These are phyloP conservation scores for Globisporangium iwayamae DNA, from an alignment of 352 stramenopile species.

Conservation along the genomic window DNA sequence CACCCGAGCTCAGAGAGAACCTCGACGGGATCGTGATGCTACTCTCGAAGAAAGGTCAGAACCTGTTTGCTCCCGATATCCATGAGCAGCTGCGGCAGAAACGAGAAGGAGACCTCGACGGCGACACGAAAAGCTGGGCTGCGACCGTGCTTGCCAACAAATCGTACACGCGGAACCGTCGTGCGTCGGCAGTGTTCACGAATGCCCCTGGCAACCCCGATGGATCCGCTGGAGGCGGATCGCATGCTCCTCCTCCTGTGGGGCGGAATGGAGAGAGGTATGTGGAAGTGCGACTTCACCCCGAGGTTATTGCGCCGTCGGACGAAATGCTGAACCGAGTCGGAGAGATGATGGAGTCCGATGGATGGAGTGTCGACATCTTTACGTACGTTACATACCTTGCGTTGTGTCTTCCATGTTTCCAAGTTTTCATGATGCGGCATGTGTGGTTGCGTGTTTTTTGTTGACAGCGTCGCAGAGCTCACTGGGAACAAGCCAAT, in stretches of 20 bases:
- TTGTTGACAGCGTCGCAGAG: conserved; percentile 40
- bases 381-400: conserved; percentile 40
- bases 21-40: conserved; percentile 70
- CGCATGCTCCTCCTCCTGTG: conserved; percentile 1
- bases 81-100: conserved; percentile 79
- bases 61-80: conserved; percentile 78
- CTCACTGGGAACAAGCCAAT: conserved; percentile 70
- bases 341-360: conserved; percentile 63
- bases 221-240: conserved; percentile 13
- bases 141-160: conserved; percentile 75
- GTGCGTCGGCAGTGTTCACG: conserved; percentile 43
- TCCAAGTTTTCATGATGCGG: not conserved
- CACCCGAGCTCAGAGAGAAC: conserved; percentile 63
- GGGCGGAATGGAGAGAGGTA: conserved; percentile 24
- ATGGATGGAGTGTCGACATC: conserved; percentile 75
- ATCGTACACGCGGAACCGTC: conserved; percentile 69
- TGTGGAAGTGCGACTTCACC: conserved; percentile 50
- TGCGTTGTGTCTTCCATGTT: not conserved
- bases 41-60: conserved; percentile 78
- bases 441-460: not conserved
- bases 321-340: conserved; percentile 70
- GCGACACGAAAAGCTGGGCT: conserved; percentile 78
- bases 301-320: conserved; percentile 48
- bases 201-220: conserved; percentile 17
- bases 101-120: conserved; percentile 61